Conservation (phyloP, 2,329 filamentous ascomycete genomes). For the Samsoniella hepiali region DNA sequence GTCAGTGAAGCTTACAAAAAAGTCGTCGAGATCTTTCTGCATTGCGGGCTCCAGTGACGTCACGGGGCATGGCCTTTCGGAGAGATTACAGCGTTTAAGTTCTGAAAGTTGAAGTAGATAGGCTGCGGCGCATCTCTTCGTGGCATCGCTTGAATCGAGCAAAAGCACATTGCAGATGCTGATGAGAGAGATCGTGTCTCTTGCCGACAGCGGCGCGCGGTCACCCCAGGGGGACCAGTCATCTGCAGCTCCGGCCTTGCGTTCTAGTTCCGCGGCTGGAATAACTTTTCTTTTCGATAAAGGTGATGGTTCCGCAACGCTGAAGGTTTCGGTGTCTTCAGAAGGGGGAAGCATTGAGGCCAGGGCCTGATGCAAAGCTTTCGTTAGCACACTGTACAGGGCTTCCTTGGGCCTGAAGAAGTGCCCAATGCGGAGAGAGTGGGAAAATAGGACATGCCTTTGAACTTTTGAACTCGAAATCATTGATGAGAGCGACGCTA, state of each 20-base stretch:
- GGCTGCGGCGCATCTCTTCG: conserved; percentile 20
- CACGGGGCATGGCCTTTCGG: conserved; percentile 23
- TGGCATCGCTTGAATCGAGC: background rate
- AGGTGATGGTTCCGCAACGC: background rate
- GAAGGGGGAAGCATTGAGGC: conserved; percentile 15
- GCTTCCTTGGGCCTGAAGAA: background rate
- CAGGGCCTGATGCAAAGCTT: conserved; percentile 18
- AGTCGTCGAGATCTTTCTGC: conserved; percentile 3
- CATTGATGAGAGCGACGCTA: conserved; percentile 17
- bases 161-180: conserved; percentile 21
- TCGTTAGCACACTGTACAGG: conserved; percentile 25
- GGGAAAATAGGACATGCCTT: conserved; percentile 15
- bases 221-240: conserved; percentile 23
- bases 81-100: conserved; percentile 25
- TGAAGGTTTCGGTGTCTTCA: background rate
- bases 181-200: conserved; percentile 23
- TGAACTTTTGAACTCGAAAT: conserved; percentile 19
- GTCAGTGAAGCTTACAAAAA: conserved; percentile 22
- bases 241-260: background rate
- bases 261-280: background rate
- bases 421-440: background rate
- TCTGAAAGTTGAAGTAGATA: conserved; percentile 28
- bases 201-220: conserved; percentile 16
- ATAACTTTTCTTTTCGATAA: background rate
- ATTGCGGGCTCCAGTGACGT: background rate